Conservation (phyloP, 768 basidiomycete species). For the Xanthoconium stramineum region DNA sequence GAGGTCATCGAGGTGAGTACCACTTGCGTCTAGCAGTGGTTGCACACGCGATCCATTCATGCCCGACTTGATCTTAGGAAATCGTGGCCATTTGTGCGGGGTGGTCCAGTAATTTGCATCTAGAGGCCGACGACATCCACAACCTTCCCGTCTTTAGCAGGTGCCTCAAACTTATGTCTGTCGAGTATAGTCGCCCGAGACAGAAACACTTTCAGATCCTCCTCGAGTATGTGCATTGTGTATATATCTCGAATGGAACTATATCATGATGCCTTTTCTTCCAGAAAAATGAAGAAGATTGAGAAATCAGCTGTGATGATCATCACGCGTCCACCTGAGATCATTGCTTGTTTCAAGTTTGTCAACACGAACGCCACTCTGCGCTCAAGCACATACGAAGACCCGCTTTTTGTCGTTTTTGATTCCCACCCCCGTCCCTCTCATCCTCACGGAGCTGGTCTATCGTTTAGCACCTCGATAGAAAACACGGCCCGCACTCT, state of each 20-base stretch:
- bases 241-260: neutral
- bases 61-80: slow-evolving; percentile 38
- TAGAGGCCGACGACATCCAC: slow-evolving; percentile 56
- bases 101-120: slow-evolving; percentile 51
- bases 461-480: slow-evolving; percentile 49
- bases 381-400: slow-evolving; percentile 7
- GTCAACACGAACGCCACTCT: neutral
- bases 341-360: slow-evolving; percentile 50
- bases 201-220: slow-evolving; percentile 36
- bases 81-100: slow-evolving; percentile 52
- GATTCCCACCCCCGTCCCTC: slow-evolving; percentile 64
- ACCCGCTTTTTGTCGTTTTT: slow-evolving; percentile 52
- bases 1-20: slow-evolving; percentile 27
- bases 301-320: slow-evolving; percentile 38
- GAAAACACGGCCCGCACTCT: slow-evolving; percentile 44
- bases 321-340: slow-evolving; percentile 72
- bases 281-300: slow-evolving; percentile 24
- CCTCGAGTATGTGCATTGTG: slow-evolving; percentile 21
- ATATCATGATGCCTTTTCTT: neutral
- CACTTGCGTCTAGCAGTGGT: neutral
- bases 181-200: slow-evolving; percentile 37
- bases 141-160: slow-evolving; percentile 46
- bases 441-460: slow-evolving; percentile 58
- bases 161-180: slow-evolving; percentile 34
- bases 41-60: neutral